These are phyloP conservation scores for Talaromyces sp. DNA, from an alignment of 2,329 filamentous ascomycete genomes.

Conservation along the genomic window DNA sequence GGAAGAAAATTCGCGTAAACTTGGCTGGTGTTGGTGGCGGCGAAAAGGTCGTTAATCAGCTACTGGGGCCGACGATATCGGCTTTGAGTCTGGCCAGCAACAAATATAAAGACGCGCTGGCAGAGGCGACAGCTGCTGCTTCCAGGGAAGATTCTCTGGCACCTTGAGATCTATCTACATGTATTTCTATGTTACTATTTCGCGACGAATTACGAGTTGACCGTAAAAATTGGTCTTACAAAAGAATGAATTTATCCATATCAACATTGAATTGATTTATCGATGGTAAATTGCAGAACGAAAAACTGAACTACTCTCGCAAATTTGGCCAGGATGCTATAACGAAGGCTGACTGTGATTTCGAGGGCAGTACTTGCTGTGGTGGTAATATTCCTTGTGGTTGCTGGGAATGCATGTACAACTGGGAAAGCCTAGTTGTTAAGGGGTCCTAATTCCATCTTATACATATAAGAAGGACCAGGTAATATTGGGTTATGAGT, in stretches of 20 bases:
- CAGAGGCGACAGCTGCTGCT: constrained; percentile 50
- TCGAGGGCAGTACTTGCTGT: no score
- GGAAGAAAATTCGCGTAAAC: constrained; percentile 68
- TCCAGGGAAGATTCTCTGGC: constrained; percentile 6
- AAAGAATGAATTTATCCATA: neutral
- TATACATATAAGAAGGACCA: no score
- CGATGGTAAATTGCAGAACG: no score
- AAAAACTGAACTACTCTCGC: no score
- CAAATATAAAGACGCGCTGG: constrained; percentile 68
- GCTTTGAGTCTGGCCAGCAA: constrained; percentile 65
- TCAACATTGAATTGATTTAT: no score
- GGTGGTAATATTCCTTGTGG: no score
- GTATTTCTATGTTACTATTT: neutral
- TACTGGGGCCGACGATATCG: constrained; percentile 69
- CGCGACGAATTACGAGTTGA: neutral
- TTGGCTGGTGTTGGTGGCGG: constrained; percentile 66
- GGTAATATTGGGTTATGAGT: no score
- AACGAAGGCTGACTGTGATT: no score
- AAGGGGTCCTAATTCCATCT: no score
- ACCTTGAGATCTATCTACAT: neutral
- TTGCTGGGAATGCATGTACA: no score
- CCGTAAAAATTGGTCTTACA: neutral
- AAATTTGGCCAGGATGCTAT: no score
- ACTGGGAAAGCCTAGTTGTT: no score
- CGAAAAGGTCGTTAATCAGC: constrained; percentile 65